phyloP scores from a whole-genome alignment of 805 yeast genomes.

The Ogataea glucozyma region DNA sequence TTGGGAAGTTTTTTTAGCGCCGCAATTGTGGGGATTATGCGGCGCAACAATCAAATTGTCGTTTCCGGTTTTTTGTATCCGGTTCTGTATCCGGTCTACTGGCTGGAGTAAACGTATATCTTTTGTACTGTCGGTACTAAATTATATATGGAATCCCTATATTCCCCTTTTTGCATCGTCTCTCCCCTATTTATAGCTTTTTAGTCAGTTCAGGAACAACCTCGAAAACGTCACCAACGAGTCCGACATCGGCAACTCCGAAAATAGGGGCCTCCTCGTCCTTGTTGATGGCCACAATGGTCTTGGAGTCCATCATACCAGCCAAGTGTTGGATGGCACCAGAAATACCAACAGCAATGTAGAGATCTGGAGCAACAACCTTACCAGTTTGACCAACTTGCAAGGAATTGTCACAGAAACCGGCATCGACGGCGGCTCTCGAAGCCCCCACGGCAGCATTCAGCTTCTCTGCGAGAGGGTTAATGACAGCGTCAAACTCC shows the following conservation, averaged over 20 bases:
- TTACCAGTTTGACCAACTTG: conserved; percentile 99
- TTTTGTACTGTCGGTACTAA: too few relatives aligned
- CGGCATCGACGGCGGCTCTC: conserved; percentile 96
- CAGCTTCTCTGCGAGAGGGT: conserved; percentile 80
- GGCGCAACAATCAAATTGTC: too few relatives aligned
- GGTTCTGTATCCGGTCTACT: too few relatives aligned
- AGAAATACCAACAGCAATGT: conserved; percentile 89
- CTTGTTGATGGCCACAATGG: conserved; percentile 91
- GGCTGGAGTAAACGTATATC: too few relatives aligned
- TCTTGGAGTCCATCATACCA: conserved; percentile 96
- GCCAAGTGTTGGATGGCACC: conserved; percentile 99
- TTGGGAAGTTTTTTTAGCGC: too few relatives aligned
- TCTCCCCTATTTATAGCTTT: conserved; percentile 47
- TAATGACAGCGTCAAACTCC: conserved; percentile 71
- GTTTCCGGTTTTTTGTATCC: too few relatives aligned
- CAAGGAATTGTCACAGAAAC: conserved; percentile 91
- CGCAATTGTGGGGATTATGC: too few relatives aligned
- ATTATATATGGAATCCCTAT: too few relatives aligned
- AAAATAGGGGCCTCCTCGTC: conserved; percentile 94
- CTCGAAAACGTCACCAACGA: conserved; percentile 86
- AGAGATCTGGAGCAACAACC: conserved; percentile 94
- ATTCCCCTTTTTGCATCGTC: not conserved
- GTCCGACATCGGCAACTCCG: conserved; percentile 84
- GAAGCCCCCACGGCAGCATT: conserved; percentile 97
- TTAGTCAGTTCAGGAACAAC: conserved; percentile 87